Conservation (phyloP, 805 yeast species). For the Wickerhamiella cacticola region DNA sequence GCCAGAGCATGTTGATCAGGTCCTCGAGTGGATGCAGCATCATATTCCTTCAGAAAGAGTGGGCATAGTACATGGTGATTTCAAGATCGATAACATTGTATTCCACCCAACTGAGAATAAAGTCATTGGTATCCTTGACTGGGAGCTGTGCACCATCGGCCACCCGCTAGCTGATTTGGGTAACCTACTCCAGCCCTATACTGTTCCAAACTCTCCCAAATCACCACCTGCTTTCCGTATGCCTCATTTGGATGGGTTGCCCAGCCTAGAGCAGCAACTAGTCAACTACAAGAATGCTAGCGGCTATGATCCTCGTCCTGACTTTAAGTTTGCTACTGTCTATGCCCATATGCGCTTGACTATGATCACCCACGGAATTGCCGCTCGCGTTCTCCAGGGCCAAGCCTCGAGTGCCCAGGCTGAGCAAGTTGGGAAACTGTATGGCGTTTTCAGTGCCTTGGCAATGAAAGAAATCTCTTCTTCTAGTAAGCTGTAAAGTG, state of each 20-base stretch:
- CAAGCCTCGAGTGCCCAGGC: slow-evolving; percentile 46
- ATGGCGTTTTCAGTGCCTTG: slow-evolving; percentile 26
- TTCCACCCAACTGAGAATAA: slow-evolving; percentile 41
- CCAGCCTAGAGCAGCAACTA: slow-evolving; percentile 19
- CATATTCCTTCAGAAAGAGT: slow-evolving; percentile 38
- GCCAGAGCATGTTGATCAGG: slow-evolving; percentile 37
- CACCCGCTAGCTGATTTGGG: slow-evolving; percentile 54
- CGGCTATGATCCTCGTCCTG: slow-evolving; percentile 34
- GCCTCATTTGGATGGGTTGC: slow-evolving; percentile 19
- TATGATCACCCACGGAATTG: slow-evolving; percentile 52
- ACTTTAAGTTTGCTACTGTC: slow-evolving; percentile 43
- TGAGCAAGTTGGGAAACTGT: slow-evolving; percentile 29
- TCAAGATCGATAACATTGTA: slow-evolving; percentile 52
- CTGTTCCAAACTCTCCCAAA: slow-evolving; percentile 29
- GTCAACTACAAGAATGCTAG: slow-evolving; percentile 25
- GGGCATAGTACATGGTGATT: slow-evolving; percentile 50
- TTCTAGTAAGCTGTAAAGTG: neutral
- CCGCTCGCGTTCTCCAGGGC: slow-evolving; percentile 41
- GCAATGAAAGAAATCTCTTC: slow-evolving; percentile 22
- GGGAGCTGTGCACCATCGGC: slow-evolving; percentile 57
- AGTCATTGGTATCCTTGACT: slow-evolving; percentile 47
- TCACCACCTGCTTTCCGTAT: neutral
- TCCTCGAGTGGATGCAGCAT: slow-evolving; percentile 34
- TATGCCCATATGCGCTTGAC: slow-evolving; percentile 44
- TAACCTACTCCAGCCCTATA: slow-evolving; percentile 45